These are phyloP conservation scores for Avena sativa DNA, from an alignment of 176 grass and related monocot genomes.

Conservation along the genomic window DNA sequence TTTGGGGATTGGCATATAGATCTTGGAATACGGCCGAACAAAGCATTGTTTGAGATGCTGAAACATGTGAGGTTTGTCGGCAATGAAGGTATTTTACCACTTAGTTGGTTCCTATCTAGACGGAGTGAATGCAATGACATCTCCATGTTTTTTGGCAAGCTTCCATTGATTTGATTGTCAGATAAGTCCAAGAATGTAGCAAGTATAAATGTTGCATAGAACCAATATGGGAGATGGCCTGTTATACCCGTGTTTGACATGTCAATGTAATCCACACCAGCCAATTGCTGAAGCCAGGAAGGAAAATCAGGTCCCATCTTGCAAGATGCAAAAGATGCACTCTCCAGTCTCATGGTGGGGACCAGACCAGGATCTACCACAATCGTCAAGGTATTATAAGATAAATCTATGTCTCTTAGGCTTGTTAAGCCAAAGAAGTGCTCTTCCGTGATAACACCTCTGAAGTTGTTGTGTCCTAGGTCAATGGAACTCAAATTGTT, in stretches of 20 bases:
- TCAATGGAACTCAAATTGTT: not conserved
- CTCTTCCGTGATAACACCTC: constrained; percentile 27
- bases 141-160: constrained; percentile 26
- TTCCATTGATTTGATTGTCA: constrained; percentile 7
- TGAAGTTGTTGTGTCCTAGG: not conserved
- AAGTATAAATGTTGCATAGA: not conserved
- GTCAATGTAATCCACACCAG: not conserved
- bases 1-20: not conserved
- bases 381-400: not conserved
- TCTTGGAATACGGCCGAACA: constrained; percentile 2
- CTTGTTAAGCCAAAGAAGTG: not conserved
- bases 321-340: not conserved
- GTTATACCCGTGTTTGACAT: constrained; percentile 35
- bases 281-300: constrained; percentile 29
- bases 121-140: not conserved
- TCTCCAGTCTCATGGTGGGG: not conserved
- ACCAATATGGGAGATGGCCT: constrained; percentile 34
- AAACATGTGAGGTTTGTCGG: not conserved
- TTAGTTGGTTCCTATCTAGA: constrained; percentile 1
- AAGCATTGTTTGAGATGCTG: not conserved
- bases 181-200: not conserved
- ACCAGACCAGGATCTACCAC: not conserved
- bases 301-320: constrained; percentile 43
- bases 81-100: not conserved
- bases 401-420: not conserved